These are phyloP conservation scores for Chlorophyllum brunneum DNA, from an alignment of 768 basidiomycete genomes.

Conservation along the genomic window DNA sequence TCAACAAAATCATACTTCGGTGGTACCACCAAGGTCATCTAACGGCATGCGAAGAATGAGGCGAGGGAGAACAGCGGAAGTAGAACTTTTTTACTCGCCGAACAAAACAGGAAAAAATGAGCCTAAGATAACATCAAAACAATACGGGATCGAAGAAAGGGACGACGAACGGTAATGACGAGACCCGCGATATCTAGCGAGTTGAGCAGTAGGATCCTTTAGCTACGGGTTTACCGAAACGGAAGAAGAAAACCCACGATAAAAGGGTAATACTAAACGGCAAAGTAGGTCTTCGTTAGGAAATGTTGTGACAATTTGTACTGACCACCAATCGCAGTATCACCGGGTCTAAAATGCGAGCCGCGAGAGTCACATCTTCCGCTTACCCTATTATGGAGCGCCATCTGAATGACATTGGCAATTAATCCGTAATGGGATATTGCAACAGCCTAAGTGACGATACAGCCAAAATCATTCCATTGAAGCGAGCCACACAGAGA, in stretches of 20 bases:
- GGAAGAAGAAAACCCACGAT: conserved; percentile 36
- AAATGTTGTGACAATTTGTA: neutral
- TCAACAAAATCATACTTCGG: conserved; percentile 40
- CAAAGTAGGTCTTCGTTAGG: conserved; percentile 9
- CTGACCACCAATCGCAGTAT: conserved; percentile 39
- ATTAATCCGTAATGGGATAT: conserved; percentile 54
- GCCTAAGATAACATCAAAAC: conserved; percentile 31
- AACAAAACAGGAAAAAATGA: conserved; percentile 52
- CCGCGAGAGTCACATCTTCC: conserved; percentile 22
- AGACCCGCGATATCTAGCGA: conserved; percentile 38
- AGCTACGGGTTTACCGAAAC: neutral
- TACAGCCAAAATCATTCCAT: neutral
- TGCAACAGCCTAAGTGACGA: conserved; percentile 37
- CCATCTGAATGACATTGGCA: conserved; percentile 51
- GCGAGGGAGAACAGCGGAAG: neutral
- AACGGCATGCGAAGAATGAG: neutral
- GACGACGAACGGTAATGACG: conserved; percentile 42
- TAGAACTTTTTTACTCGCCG: conserved; percentile 27
- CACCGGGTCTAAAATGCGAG: conserved; percentile 43
- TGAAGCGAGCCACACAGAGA: neutral
- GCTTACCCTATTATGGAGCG: conserved; percentile 33
- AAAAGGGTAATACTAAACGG: conserved; percentile 28
- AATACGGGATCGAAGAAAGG: conserved; percentile 6
- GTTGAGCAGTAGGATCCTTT: neutral
- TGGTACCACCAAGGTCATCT: conserved; percentile 52